Evolutionary conservation across 2,329 filamentous ascomycete species (phyloP).

Genomic region (Pseudogymnoascus sp.): DNA sequence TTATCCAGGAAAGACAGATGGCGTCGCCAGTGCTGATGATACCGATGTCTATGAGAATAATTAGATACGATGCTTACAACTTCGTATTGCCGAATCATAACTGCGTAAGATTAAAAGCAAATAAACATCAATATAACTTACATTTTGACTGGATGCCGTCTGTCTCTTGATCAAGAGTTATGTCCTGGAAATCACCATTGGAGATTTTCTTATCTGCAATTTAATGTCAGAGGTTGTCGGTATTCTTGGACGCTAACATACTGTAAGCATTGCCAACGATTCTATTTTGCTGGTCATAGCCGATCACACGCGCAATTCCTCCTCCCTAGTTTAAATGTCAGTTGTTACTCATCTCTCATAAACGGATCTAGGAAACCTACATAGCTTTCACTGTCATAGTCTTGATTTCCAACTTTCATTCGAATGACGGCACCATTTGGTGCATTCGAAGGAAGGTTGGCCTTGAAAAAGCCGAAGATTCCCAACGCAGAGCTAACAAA

Average conservation of each 20-base stretch:
- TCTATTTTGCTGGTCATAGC: background rate
- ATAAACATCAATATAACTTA: background rate
- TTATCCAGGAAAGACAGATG: background rate
- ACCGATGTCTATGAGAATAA: background rate
- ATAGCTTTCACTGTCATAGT: background rate
- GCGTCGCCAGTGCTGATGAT: background rate
- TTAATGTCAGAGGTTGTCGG: background rate
- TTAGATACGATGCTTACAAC: background rate
- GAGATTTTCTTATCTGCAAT: background rate
- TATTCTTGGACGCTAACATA: background rate
- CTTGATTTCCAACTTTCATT: background rate
- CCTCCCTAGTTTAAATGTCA: background rate
- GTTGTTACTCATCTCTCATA: background rate
- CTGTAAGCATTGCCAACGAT: background rate
- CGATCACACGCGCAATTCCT: conserved; percentile 1
- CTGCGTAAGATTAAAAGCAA: background rate
- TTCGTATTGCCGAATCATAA: background rate
- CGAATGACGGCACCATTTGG: background rate
- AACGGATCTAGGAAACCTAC: background rate
- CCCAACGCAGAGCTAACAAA: background rate
- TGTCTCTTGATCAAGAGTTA: conserved; percentile 4
- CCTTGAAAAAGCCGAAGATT: background rate
- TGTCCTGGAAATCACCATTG: background rate
- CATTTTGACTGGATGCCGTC: background rate
- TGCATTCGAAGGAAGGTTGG: background rate